Evolutionary conservation across 306 rosid genomes (phyloP).

Genomic region (Acacia melanoxylon): DNA sequence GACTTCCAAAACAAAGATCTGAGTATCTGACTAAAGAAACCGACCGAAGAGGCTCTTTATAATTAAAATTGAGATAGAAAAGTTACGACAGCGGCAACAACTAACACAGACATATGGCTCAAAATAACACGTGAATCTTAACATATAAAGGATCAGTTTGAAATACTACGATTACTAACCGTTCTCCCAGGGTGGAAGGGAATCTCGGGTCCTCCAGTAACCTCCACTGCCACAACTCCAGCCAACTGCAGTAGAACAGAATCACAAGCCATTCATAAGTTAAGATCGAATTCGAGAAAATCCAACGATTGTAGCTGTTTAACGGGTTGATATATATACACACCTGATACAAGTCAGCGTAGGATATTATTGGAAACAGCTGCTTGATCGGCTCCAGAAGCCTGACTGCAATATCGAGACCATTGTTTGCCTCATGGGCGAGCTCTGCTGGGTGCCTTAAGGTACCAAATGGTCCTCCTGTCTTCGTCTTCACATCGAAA

Average conservation of each 20-base stretch:
- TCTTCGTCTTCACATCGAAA: conserved; percentile 47
- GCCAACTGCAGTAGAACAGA: conserved; percentile 46
- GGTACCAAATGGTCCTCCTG: conserved; percentile 68
- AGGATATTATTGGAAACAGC: conserved; percentile 49
- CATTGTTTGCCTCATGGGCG: conserved; percentile 59
- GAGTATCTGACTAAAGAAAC: not conserved
- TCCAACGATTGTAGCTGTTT: not conserved
- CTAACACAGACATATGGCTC: not conserved
- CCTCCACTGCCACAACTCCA: conserved; percentile 63
- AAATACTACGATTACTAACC: conserved; percentile 35
- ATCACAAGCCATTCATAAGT: not conserved
- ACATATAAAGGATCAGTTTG: not conserved
- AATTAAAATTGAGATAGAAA: not conserved
- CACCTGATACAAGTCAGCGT: conserved; percentile 65
- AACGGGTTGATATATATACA: not conserved
- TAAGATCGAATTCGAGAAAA: not conserved
- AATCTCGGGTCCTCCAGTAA: conserved; percentile 69
- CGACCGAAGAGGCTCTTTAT: not conserved
- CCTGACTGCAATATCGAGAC: conserved; percentile 58
- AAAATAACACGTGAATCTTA: not conserved
- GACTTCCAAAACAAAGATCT: not conserved
- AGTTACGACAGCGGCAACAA: not conserved
- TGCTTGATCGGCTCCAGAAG: conserved; percentile 59
- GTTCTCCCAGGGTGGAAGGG: conserved; percentile 64
- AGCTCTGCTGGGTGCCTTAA: conserved; percentile 55